Evolutionary conservation across 768 basidiomycete species (phyloP).

Genomic region (Tricholoma bakamatsutake): DNA sequence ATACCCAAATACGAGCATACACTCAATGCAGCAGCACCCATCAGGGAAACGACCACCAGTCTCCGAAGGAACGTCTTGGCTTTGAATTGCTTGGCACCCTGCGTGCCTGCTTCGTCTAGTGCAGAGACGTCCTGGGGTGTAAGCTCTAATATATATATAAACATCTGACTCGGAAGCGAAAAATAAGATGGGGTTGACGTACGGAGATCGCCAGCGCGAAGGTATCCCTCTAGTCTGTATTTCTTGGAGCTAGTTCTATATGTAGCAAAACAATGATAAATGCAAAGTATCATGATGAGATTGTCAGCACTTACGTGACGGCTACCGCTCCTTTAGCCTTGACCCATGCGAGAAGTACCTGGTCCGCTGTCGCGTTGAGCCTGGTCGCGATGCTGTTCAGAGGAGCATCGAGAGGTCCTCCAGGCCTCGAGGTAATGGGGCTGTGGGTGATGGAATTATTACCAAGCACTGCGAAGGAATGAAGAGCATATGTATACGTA

Average conservation of each 20-base stretch:
- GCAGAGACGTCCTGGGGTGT: conserved; percentile 44
- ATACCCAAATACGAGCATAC: conserved; percentile 18
- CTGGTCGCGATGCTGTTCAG: conserved; percentile 46
- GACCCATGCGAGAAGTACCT: conserved; percentile 68
- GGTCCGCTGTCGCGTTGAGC: conserved; percentile 50
- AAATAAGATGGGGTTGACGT: conserved; percentile 8
- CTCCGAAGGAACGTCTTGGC: conserved; percentile 6
- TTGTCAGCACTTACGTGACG: conserved; percentile 41
- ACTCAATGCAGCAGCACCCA: conserved; percentile 17
- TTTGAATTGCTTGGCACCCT: conserved; percentile 21
- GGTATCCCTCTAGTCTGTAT: conserved; percentile 59
- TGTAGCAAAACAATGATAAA: neutral
- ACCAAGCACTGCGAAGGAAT: neutral
- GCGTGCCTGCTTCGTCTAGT: conserved; percentile 53
- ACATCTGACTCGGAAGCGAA: neutral
- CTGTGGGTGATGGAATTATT: conserved; percentile 27
- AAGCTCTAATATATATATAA: conserved; percentile 30
- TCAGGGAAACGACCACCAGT: conserved; percentile 15
- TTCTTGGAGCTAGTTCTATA: conserved; percentile 61
- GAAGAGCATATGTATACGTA: conserved; percentile 22
- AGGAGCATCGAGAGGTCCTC: conserved; percentile 60
- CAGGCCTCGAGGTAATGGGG: conserved; percentile 53
- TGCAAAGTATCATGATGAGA: neutral
- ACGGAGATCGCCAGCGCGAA: conserved; percentile 63
- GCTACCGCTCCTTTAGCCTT: conserved; percentile 62